A percentile compares a stretch with the other conserved stretches of the same genome.
Conservation (phyloP, 2,329 filamentous ascomycete genomes). For the Dissoconium aciculare region DNA sequence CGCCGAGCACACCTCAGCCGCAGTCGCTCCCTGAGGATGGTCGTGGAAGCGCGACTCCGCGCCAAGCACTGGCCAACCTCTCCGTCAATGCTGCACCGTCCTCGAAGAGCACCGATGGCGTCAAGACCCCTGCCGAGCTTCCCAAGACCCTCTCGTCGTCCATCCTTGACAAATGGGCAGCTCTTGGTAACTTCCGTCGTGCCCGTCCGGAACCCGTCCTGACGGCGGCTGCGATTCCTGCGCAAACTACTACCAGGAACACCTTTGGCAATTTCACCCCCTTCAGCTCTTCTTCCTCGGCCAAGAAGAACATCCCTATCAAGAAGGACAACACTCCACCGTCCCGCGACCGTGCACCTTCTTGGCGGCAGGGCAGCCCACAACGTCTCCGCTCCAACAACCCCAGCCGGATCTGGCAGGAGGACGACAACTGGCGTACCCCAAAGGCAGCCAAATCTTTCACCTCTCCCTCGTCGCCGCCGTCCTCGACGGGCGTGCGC, state of each 20-base stretch:
- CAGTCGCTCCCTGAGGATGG: slow-evolving; percentile 32
- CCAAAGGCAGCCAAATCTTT: slow-evolving; percentile 20
- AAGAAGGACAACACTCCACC: slow-evolving; percentile 21
- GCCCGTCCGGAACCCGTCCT: slow-evolving; percentile 39
- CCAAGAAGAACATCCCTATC: too few species aligned
- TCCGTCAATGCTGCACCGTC: slow-evolving; percentile 31
- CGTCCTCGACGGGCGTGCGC: slow-evolving; percentile 5
- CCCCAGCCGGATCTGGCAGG: slow-evolving; percentile 27
- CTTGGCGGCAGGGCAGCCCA: slow-evolving; percentile 20
- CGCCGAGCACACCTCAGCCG: slow-evolving; percentile 44
- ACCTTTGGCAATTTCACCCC: slow-evolving; percentile 21
- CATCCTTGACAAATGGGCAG: slow-evolving; percentile 72
- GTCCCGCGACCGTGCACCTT: slow-evolving; percentile 18
- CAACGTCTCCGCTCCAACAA: slow-evolving; percentile 23
- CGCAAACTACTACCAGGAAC: slow-evolving; percentile 21
- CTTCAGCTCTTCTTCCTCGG: slow-evolving; percentile 20
- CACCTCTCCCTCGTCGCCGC: slow-evolving; percentile 11
- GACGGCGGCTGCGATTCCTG: slow-evolving; percentile 22
- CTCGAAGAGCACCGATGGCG: slow-evolving; percentile 21
- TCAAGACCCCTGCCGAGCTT: slow-evolving; percentile 38
- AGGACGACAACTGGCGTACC: slow-evolving; percentile 36
- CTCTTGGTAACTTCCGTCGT: slow-evolving; percentile 68
- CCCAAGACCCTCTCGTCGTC: slow-evolving; percentile 42
- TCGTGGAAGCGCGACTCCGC: slow-evolving; percentile 34
- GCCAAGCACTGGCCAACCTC: slow-evolving; percentile 39